Evolutionary conservation across 192 early-diverging fungal genomes (phyloP), one percentile per base, ranked within the genome.

Genomic region (Backusella liffmaniae): DNA sequence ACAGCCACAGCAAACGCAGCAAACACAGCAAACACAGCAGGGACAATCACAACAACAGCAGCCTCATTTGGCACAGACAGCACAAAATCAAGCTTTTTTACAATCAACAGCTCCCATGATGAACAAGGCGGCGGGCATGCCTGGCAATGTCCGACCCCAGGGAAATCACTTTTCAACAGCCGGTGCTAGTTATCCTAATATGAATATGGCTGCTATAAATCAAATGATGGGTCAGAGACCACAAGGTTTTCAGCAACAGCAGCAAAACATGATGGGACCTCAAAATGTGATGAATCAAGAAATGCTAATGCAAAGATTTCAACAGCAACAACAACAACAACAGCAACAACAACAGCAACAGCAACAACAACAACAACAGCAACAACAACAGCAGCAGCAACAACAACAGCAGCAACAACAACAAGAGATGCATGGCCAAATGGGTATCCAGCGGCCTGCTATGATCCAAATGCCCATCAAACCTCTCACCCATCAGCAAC

Each of bases 1-100:
- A 21, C 51, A 73, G 9, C 82, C 32, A 34, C 71, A 49, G 34
- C 71, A 72, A 29, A 32, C 15, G n/a, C 71, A 49, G n/a, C 71
- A 72, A 32, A 32, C 15, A 1, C 80, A 76, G n/a, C 77, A 76
- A 72, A 72, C 76, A 65, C 74, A 76, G 9, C 59, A 76, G 53
- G 66, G 53, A 10, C 73, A 66, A 32, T 21, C 18, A 29, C 51
- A 59, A 42, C 59, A 41, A 4, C 70, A 62, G 16, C 53, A 62
- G 26, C 56, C 56, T 62, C 56, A 62, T 10, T 62, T 62, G 4
- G 6, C 56, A 2, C 56, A 62, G 10, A 10, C 21, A 62, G 26
- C 23, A 23, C 56, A 62, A 29, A 62, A 62, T 13, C 56, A 62
- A 29, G 56, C 26, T 4, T 62, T 62, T 62, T 29, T 8, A 3